phyloP scores from a whole-genome alignment of 345 rosid species.

The Atalantia buxifolia region DNA sequence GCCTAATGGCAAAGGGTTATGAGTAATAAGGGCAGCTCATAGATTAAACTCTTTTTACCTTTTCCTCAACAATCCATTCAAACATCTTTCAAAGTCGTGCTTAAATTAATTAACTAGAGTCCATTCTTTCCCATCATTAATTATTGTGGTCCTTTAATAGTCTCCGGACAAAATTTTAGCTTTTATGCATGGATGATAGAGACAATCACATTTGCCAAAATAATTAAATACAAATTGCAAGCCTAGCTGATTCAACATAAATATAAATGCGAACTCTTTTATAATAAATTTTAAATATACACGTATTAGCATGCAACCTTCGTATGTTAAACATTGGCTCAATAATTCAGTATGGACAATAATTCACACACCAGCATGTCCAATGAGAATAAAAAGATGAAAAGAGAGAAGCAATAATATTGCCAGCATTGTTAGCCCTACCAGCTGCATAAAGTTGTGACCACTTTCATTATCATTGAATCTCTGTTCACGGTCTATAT shows the following conservation, averaged over 20 bases:
- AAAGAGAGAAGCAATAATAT: neutral
- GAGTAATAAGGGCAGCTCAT: no score
- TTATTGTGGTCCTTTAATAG: neutral
- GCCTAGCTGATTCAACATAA: neutral
- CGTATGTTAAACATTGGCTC: no score
- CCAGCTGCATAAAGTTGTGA: neutral
- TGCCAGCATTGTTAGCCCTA: neutral
- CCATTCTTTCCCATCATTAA: no score
- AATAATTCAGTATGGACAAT: neutral
- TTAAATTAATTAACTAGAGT: no score
- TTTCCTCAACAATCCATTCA: neutral
- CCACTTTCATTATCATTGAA: neutral
- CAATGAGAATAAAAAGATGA: neutral
- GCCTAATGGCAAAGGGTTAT: no score
- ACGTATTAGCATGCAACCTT: neutral
- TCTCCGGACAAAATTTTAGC: neutral
- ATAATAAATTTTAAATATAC: no score
- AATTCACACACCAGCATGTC: neutral
- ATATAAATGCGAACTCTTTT: no score
- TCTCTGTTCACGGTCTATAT: no score
- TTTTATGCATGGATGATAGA: neutral
- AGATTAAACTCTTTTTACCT: no score
- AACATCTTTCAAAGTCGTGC: neutral
- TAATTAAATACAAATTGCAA: neutral
- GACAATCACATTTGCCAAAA: neutral